Evolutionary conservation across 768 basidiomycete genomes (phyloP).

Genomic region (Podaxis carcinomalis): DNA sequence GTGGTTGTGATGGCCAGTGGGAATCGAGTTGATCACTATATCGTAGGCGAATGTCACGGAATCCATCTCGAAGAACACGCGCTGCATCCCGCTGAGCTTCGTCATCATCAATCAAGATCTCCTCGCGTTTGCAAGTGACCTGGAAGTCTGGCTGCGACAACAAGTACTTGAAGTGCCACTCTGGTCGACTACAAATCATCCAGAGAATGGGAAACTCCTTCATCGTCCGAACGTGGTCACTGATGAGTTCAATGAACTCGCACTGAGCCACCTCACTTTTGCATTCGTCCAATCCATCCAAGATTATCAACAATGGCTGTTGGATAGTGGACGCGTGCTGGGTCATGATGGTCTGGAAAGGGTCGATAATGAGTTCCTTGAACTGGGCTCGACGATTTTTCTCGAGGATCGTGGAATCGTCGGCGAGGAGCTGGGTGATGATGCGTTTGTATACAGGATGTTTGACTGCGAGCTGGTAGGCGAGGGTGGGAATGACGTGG

Average conservation of each 20-base stretch:
- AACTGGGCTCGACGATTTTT: not conserved
- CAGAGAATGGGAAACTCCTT: not conserved
- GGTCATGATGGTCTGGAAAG: constrained; percentile 7
- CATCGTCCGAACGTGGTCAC: not conserved
- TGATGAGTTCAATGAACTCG: not conserved
- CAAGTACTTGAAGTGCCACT: not conserved
- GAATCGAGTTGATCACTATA: not conserved
- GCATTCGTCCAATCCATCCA: not conserved
- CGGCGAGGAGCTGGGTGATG: not conserved
- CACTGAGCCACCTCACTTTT: not conserved
- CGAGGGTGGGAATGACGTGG: not conserved
- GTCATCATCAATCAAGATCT: not conserved
- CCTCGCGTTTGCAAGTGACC: not conserved
- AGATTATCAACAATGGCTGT: not conserved
- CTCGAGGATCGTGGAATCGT: not conserved
- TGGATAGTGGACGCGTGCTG: not conserved
- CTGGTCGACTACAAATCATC: not conserved
- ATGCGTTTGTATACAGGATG: not conserved
- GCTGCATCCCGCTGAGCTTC: not conserved
- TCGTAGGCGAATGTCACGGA: not conserved
- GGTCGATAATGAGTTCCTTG: not conserved
- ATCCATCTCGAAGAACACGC: not conserved
- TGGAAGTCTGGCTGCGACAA: not conserved
- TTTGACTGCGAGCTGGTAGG: not conserved
- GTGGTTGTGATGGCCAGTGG: not conserved